These are phyloP conservation scores for Coemansia sp. DNA, from an alignment of 192 early-diverging fungal species.

Conservation along the genomic window DNA sequence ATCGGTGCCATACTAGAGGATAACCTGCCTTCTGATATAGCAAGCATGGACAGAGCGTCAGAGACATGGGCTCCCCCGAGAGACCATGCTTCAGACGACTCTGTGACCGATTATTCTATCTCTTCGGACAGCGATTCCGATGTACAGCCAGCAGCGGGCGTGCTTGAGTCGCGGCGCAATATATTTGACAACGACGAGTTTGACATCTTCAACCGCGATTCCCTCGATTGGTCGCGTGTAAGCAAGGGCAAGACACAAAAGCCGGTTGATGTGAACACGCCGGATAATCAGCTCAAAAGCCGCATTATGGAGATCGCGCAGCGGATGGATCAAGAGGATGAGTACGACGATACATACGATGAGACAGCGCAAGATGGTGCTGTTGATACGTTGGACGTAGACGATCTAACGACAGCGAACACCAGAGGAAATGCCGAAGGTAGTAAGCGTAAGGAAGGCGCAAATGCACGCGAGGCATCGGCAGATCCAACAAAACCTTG, in stretches of 20 bases:
- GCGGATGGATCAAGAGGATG: slow-evolving; percentile 71
- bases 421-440: slow-evolving; percentile 2
- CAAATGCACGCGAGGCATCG: neutral
- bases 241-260: slow-evolving; percentile 66
- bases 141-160: slow-evolving; percentile 4
- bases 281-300: slow-evolving; percentile 27
- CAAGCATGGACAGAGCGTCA: slow-evolving; percentile 63
- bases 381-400: slow-evolving; percentile 60
- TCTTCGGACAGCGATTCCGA: neutral
- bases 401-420: slow-evolving; percentile 18
- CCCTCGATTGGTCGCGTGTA: slow-evolving; percentile 65
- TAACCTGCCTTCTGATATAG: slow-evolving; percentile 66
- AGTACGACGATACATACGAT: slow-evolving; percentile 95
- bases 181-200: slow-evolving; percentile 94
- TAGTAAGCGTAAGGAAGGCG: neutral
- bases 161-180: slow-evolving; percentile 68
- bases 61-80: slow-evolving; percentile 15
- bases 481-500: slow-evolving; percentile 61
- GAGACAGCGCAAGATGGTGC: slow-evolving; percentile 61
- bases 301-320: slow-evolving; percentile 49
- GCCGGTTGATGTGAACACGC: neutral
- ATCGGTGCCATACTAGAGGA: slow-evolving; percentile 81
- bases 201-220: slow-evolving; percentile 75
- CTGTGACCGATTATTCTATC: neutral
- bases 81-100: neutral